phyloP scores from a whole-genome alignment of 768 basidiomycete genomes.

The Tephrocybe rancida region DNA sequence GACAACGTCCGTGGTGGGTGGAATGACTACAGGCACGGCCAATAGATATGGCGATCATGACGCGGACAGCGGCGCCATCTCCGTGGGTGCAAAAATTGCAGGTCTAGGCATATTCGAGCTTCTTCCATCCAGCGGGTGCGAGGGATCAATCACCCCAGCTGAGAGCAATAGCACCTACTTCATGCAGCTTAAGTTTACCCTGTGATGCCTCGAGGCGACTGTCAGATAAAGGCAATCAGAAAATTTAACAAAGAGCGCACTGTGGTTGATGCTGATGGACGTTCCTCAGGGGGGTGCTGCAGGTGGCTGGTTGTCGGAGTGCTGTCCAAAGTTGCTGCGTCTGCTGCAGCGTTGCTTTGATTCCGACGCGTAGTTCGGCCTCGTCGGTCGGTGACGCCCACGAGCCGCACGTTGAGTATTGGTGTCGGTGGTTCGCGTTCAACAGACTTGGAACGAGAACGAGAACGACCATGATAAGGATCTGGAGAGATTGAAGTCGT shows the following conservation, averaged over 20 bases:
- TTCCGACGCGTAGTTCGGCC: conserved; percentile 15
- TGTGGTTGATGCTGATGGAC: conserved; percentile 1
- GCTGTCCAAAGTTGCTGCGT: conserved; percentile 2
- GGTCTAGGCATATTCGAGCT: no score
- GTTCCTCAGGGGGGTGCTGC: neutral
- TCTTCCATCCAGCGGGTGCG: neutral
- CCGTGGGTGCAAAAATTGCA: no score
- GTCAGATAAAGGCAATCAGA: conserved; percentile 2
- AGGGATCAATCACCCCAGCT: conserved; percentile 30
- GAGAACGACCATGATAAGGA: conserved; percentile 6
- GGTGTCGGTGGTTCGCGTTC: conserved; percentile 19
- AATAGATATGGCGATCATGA: no score
- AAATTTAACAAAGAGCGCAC: neutral
- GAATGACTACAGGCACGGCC: no score
- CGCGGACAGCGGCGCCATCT: no score
- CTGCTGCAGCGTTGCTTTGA: conserved; percentile 3
- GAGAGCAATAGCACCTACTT: conserved; percentile 26
- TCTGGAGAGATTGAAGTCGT: conserved; percentile 15
- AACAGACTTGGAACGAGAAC: conserved; percentile 13
- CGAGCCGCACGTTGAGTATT: conserved; percentile 33
- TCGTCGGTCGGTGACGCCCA: conserved; percentile 25
- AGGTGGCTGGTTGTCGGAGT: conserved; percentile 5
- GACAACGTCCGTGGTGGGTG: no score
- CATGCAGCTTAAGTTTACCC: conserved; percentile 22
- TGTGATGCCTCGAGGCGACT: conserved; percentile 2